Conservation (phyloP, 305 asterid genomes). For the Withania somnifera region DNA sequence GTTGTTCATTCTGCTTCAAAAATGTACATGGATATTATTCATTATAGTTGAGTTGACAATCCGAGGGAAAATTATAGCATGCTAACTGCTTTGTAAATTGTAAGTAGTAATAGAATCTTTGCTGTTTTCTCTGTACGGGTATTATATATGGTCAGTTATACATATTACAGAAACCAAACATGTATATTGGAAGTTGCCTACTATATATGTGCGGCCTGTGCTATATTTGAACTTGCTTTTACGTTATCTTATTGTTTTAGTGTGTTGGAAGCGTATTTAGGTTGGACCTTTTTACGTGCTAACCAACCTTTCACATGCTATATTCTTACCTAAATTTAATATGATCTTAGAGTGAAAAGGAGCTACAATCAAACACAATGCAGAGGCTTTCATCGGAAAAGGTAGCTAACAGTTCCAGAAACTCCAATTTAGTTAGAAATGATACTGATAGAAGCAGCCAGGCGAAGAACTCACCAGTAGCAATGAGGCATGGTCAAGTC, state of each 20-base stretch:
- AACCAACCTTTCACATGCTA: background rate
- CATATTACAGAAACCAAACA: background rate
- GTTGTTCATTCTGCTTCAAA: background rate
- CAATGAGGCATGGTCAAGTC: slow-evolving; percentile 20
- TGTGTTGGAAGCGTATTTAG: background rate
- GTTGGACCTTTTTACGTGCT: background rate
- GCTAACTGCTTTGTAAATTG: background rate
- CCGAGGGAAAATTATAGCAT: background rate
- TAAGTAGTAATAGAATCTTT: background rate
- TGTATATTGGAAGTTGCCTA: background rate
- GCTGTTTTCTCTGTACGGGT: background rate
- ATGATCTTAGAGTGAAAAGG: slow-evolving; percentile 30
- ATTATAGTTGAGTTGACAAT: background rate
- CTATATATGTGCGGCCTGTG: background rate
- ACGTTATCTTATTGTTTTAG: background rate
- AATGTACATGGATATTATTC: background rate
- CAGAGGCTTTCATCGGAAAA: slow-evolving; percentile 16
- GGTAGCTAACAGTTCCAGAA: slow-evolving; percentile 18
- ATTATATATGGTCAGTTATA: background rate
- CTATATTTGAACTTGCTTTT: background rate
- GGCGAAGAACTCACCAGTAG: slow-evolving; percentile 19
- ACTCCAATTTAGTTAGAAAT: slow-evolving; percentile 24
- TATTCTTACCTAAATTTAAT: background rate
- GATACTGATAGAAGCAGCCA: slow-evolving; percentile 20
- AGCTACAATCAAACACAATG: slow-evolving; percentile 23